Percentiles rank a stretch among this genome's conserved stretches.
These are phyloP conservation scores for Neltuma alba DNA, from an alignment of 306 rosid genomes.

Conservation along the genomic window DNA sequence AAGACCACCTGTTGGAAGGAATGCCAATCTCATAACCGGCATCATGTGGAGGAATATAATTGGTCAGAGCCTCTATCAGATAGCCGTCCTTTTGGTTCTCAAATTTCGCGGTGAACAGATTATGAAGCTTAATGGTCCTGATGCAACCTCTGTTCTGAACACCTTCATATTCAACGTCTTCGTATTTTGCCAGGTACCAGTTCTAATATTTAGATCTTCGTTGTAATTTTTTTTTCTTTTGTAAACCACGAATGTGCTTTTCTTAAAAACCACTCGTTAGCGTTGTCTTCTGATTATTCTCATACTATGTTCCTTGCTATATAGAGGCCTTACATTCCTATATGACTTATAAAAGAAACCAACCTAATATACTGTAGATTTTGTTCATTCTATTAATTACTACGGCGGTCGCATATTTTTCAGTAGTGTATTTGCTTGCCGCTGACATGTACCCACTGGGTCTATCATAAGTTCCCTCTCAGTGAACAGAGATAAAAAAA, in stretches of 20 bases:
- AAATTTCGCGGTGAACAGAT: slow-evolving; percentile 57
- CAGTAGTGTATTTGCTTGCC: too few relatives aligned
- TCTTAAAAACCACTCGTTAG: neutral
- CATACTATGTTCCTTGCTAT: too few relatives aligned
- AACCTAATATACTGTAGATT: too few relatives aligned
- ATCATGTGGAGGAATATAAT: slow-evolving; percentile 88
- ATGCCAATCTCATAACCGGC: slow-evolving; percentile 60
- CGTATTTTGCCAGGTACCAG: slow-evolving; percentile 87
- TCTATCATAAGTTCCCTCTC: too few relatives aligned
- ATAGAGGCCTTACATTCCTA: too few relatives aligned
- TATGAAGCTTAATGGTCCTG: slow-evolving; percentile 55
- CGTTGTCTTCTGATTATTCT: neutral
- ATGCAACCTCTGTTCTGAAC: slow-evolving; percentile 49
- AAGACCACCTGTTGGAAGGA: slow-evolving; percentile 75
- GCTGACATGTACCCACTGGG: too few relatives aligned
- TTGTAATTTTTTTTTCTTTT: neutral
- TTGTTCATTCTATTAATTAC: too few relatives aligned
- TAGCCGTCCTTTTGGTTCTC: slow-evolving; percentile 64
- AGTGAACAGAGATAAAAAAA: too few relatives aligned
- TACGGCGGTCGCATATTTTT: too few relatives aligned
- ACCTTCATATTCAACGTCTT: slow-evolving; percentile 86
- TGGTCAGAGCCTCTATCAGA: slow-evolving; percentile 86
- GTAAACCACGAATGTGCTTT: neutral
- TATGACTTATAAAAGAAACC: too few relatives aligned
- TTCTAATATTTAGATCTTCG: neutral